Conservation (phyloP, 2,329 filamentous ascomycete genomes). For the Dissoconium aciculare region DNA sequence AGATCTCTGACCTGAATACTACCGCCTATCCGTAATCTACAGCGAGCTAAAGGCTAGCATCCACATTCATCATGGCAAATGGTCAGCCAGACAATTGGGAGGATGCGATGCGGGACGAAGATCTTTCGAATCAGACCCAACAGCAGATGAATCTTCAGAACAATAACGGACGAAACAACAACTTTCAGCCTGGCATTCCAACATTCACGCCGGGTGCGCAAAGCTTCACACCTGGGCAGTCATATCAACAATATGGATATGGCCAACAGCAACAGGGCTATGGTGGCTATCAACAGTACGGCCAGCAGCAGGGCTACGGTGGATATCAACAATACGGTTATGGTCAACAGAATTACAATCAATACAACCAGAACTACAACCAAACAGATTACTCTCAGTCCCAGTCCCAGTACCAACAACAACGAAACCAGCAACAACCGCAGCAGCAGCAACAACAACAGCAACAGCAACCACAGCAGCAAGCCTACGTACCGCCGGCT, state of each 20-base stretch:
- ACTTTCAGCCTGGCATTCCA: slow-evolving; percentile 23
- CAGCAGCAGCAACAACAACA: slow-evolving; percentile 22
- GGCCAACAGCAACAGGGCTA: slow-evolving; percentile 27
- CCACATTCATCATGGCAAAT: too few species aligned
- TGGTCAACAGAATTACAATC: slow-evolving; percentile 28
- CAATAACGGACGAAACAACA: slow-evolving; percentile 11
- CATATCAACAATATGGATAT: slow-evolving; percentile 23
- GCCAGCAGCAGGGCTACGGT: slow-evolving; percentile 26
- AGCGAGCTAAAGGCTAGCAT: too few species aligned
- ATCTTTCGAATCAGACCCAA: slow-evolving; percentile 26
- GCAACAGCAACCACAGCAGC: slow-evolving; percentile 31
- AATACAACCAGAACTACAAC: slow-evolving; percentile 29
- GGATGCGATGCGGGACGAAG: slow-evolving; percentile 26
- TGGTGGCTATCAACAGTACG: slow-evolving; percentile 15
- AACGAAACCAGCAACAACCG: slow-evolving; percentile 32
- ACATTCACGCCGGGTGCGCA: slow-evolving; percentile 25
- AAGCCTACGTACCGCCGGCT: slow-evolving; percentile 36
- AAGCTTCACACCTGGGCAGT: slow-evolving; percentile 19
- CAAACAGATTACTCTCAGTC: slow-evolving; percentile 16
- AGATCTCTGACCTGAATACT: too few species aligned
- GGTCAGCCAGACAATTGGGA: slow-evolving; percentile 61
- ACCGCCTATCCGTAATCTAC: too few species aligned
- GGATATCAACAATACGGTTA: slow-evolving; percentile 32
- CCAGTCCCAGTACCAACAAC: slow-evolving; percentile 27
- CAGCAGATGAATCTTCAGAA: slow-evolving; percentile 24